Conservation (phyloP, 495 filamentous ascomycete species). For the Talaromyces proteolyticus region DNA sequence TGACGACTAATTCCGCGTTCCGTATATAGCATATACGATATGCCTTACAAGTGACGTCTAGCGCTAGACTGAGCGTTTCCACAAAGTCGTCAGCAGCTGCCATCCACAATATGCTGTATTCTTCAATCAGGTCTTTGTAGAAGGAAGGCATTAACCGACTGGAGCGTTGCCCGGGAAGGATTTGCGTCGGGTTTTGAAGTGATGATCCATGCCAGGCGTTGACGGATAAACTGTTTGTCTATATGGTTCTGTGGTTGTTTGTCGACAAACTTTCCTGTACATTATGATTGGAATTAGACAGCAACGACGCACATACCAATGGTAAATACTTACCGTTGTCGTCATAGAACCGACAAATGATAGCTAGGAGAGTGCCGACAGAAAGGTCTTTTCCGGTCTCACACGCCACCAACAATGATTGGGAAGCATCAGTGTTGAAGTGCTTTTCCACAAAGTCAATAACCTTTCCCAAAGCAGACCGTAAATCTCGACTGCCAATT, state of each 20-base stretch:
- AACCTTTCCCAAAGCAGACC: slow-evolving; percentile 52
- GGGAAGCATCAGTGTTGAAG: slow-evolving; percentile 20
- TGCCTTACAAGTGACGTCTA: too few species aligned
- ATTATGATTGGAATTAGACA: slow-evolving; percentile 11
- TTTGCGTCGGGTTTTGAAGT: slow-evolving; percentile 68
- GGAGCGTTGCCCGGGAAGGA: slow-evolving; percentile 72
- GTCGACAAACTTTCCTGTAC: slow-evolving; percentile 24
- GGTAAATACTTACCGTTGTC: slow-evolving; percentile 40
- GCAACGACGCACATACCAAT: not conserved
- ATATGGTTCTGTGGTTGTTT: slow-evolving; percentile 31
- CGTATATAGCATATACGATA: slow-evolving; percentile 5
- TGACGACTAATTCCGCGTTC: slow-evolving; percentile 15
- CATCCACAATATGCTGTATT: too few species aligned
- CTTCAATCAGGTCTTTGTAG: slow-evolving; percentile 49
- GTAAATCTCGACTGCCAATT: slow-evolving; percentile 67
- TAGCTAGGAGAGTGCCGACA: slow-evolving; percentile 52
- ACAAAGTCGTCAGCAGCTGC: too few species aligned
- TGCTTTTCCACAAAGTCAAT: slow-evolving; percentile 38
- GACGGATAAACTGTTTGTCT: slow-evolving; percentile 71
- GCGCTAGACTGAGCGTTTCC: too few species aligned
- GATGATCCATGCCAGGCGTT: slow-evolving; percentile 72
- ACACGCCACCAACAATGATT: slow-evolving; percentile 51
- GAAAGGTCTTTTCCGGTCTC: slow-evolving; percentile 61
- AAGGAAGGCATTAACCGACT: slow-evolving; percentile 82
- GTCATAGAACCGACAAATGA: slow-evolving; percentile 57